These are phyloP conservation scores for Apium graveolens DNA, from an alignment of 129 eudicot genomes.

Conservation along the genomic window DNA sequence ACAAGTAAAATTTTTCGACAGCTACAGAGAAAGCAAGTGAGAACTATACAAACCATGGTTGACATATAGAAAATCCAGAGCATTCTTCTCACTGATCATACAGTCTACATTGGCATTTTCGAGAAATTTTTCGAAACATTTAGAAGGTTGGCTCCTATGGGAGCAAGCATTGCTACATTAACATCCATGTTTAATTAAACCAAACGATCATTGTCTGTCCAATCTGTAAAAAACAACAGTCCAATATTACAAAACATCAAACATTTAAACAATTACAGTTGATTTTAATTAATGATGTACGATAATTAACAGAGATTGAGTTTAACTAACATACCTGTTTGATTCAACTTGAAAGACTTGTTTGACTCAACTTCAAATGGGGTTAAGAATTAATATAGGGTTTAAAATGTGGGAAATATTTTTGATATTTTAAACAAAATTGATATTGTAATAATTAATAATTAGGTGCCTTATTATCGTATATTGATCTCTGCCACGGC, in stretches of 20 bases:
- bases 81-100: constrained; percentile 16
- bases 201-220: constrained; percentile 8
- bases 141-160: constrained; percentile 17
- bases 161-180: constrained; percentile 18
- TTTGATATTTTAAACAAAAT: not conserved
- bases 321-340: no score
- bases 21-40: not conserved
- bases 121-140: no score
- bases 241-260: not conserved
- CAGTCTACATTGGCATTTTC: constrained; percentile 15
- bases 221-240: constrained; percentile 8
- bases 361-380: no score
- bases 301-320: no score
- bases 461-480: no score
- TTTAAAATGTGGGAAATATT: not conserved
- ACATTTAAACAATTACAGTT: not conserved
- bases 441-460: not conserved
- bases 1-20: not conserved
- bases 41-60: constrained; percentile 44
- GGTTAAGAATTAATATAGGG: not conserved
- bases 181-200: constrained; percentile 30
- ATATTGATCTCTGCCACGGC: no score
- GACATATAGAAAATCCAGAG: constrained; percentile 36
- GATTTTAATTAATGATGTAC: not conserved
- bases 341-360: not conserved